Evolutionary conservation across 306 rosid species (phyloP).

Genomic region (Lotus japonicus): DNA sequence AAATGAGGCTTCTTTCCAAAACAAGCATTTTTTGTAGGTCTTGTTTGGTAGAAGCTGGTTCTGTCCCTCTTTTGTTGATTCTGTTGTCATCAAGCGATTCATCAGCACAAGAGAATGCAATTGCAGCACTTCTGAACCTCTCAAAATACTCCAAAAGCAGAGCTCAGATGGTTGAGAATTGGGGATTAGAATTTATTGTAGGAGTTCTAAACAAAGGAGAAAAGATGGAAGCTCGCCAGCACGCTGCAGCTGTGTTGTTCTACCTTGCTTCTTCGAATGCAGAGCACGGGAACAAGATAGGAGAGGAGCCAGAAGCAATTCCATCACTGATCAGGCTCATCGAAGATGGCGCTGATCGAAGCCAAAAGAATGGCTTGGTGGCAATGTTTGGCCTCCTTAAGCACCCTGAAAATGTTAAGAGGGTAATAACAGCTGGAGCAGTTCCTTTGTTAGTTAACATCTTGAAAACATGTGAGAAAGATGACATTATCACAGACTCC

Average conservation of each 20-base stretch:
- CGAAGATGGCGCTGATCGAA: slow-evolving; percentile 35
- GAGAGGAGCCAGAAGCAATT: slow-evolving; percentile 47
- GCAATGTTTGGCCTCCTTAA: slow-evolving; percentile 57
- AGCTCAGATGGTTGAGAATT: slow-evolving; percentile 35
- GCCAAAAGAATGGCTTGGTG: slow-evolving; percentile 68
- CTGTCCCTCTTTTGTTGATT: slow-evolving; percentile 40
- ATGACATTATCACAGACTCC: slow-evolving; percentile 50
- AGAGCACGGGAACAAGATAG: slow-evolving; percentile 46
- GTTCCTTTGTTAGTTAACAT: slow-evolving; percentile 44
- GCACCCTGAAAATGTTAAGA: slow-evolving; percentile 42
- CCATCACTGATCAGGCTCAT: slow-evolving; percentile 48
- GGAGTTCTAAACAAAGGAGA: slow-evolving; percentile 45
- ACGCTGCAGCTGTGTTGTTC: slow-evolving; percentile 62
- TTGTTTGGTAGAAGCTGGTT: slow-evolving; percentile 68
- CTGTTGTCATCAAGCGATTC: slow-evolving; percentile 32
- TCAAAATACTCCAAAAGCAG: slow-evolving; percentile 56
- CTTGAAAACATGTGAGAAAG: slow-evolving; percentile 32
- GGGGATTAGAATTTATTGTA: slow-evolving; percentile 50
- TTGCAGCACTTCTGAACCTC: slow-evolving; percentile 70
- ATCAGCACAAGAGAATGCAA: slow-evolving; percentile 52
- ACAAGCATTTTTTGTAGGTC: slow-evolving; percentile 60
- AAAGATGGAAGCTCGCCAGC: slow-evolving; percentile 46
- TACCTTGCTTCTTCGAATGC: slow-evolving; percentile 57
- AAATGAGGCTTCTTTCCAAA: slow-evolving; percentile 63
- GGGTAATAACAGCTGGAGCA: slow-evolving; percentile 41